These are phyloP conservation scores for Blastobotrys ciferrii DNA, from an alignment of 1,139 yeast species.

Conservation along the genomic window DNA sequence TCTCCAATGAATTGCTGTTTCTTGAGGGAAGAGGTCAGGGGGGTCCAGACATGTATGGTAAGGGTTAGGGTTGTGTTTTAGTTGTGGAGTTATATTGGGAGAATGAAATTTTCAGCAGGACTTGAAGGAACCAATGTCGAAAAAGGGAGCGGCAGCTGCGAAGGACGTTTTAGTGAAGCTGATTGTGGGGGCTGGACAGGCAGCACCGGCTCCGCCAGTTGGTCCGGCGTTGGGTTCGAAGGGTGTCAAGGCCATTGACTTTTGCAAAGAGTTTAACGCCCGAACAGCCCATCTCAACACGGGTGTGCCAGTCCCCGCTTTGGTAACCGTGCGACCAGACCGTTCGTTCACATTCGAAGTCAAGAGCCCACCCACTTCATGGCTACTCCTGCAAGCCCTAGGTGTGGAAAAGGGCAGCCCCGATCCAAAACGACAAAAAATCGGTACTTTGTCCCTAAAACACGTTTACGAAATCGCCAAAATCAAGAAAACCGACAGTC, in stretches of 20 bases:
- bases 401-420: conserved; percentile 79
- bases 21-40: too few species aligned
- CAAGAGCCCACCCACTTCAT: conserved; percentile 91
- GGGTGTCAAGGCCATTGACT: conserved; percentile 98
- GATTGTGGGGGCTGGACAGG: conserved; percentile 97
- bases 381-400: conserved; percentile 80
- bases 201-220: conserved; percentile 98
- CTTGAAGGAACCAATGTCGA: conserved; percentile 16
- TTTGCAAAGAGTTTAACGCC: conserved; percentile 97
- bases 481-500: conserved; percentile 65
- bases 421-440: conserved; percentile 41
- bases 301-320: conserved; percentile 87
- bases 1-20: too few species aligned
- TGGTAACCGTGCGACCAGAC: conserved; percentile 86
- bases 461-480: conserved; percentile 94
- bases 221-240: conserved; percentile 99
- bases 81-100: background rate
- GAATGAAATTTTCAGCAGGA: conserved; percentile 5
- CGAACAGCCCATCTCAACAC: conserved; percentile 84
- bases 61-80: background rate
- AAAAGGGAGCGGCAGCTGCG: conserved; percentile 23
- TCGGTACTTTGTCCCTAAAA: conserved; percentile 77
- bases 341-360: conserved; percentile 81
- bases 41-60: too few species aligned
- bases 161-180: conserved; percentile 68